Percentiles rank a stretch among this genome's conserved stretches.
phyloP scores from a whole-genome alignment of 495 filamentous ascomycete species.

The Aspergillus taichungensis region DNA sequence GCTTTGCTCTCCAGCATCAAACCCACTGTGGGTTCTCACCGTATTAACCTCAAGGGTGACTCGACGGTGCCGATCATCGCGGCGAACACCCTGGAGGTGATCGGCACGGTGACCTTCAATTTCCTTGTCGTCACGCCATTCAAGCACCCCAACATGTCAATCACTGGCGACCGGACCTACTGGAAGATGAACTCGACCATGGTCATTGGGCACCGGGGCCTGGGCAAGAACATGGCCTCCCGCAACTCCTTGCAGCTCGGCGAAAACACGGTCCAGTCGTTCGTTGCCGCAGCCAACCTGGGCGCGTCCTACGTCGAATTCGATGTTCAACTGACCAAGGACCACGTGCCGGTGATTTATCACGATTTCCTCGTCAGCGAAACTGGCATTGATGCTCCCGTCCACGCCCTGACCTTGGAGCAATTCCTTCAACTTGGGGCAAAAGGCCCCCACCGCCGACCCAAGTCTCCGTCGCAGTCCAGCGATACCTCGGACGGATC shows the following conservation, averaged over 20 bases:
- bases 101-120: slow-evolving; percentile 92
- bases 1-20: slow-evolving; percentile 81
- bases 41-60: slow-evolving; percentile 87
- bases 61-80: slow-evolving; percentile 85
- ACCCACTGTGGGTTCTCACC: slow-evolving; percentile 65
- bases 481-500: slow-evolving; percentile 2
- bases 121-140: slow-evolving; percentile 94
- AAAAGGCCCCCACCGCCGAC: slow-evolving; percentile 33
- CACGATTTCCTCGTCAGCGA: slow-evolving; percentile 99
- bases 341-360: slow-evolving; percentile 97
- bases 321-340: slow-evolving; percentile 96
- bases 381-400: slow-evolving; percentile 94
- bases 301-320: slow-evolving; percentile 89
- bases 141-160: slow-evolving; percentile 83
- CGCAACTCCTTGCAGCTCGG: slow-evolving; percentile 85
- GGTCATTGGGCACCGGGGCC: slow-evolving; percentile 86
- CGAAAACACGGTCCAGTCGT: slow-evolving; percentile 90
- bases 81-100: slow-evolving; percentile 72
- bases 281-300: slow-evolving; percentile 90
- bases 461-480: slow-evolving; percentile 34
- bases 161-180: slow-evolving; percentile 84
- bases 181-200: slow-evolving; percentile 82
- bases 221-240: slow-evolving; percentile 82
- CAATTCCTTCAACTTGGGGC: slow-evolving; percentile 82
- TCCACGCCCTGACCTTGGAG: slow-evolving; percentile 89